Conservation (phyloP, 2,329 filamentous ascomycete species). For the Biscogniauxia mediterranea region DNA sequence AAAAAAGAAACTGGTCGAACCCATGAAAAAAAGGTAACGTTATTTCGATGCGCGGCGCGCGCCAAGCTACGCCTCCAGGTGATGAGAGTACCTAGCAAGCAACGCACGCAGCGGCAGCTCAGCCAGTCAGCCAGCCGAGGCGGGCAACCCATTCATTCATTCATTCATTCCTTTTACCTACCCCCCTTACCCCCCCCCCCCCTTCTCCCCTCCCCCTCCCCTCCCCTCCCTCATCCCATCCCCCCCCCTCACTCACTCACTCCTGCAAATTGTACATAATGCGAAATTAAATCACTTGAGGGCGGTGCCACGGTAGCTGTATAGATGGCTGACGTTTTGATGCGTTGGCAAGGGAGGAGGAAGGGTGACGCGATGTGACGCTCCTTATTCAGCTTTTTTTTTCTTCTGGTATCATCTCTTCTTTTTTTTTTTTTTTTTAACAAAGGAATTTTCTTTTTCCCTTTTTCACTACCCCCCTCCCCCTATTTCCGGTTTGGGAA, state of each 20-base stretch:
- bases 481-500: neutral
- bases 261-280: neutral
- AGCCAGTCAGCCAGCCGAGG: neutral
- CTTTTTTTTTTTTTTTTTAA: too few relatives aligned
- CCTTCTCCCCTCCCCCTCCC: too few relatives aligned
- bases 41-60: neutral
- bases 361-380: neutral
- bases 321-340: neutral
- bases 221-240: neutral
- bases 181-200: neutral
- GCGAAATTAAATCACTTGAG: neutral
- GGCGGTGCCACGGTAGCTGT: neutral
- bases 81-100: neutral
- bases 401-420: neutral
- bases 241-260: neutral
- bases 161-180: too few relatives aligned
- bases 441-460: neutral
- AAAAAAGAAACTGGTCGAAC: neutral
- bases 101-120: neutral
- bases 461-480: neutral
- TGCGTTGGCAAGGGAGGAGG: neutral
- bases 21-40: neutral
- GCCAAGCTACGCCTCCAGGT: neutral
- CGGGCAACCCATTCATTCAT: neutral
- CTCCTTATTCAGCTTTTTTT: neutral